phyloP scores from a whole-genome alignment of 2,329 filamentous ascomycete species.

The Claviceps sorghi region DNA sequence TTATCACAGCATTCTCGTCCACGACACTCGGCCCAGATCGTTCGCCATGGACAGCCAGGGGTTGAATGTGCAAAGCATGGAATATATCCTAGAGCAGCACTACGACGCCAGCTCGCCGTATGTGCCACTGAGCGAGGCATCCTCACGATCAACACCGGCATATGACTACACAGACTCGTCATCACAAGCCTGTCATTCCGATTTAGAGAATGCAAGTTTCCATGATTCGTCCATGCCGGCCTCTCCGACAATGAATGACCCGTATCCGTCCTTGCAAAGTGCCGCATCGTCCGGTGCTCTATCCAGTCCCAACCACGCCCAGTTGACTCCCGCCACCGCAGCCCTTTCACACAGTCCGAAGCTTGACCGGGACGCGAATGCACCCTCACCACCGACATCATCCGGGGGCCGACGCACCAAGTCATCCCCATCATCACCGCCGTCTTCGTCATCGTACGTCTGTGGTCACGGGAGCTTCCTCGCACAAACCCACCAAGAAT shows the following conservation, averaged over 20 bases:
- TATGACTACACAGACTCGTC: slow-evolving; percentile 1
- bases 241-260: background rate
- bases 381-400: slow-evolving; percentile 6
- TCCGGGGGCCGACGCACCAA: slow-evolving; percentile 5
- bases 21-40: background rate
- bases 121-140: slow-evolving; percentile 1
- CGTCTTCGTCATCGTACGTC: background rate
- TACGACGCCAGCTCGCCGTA: slow-evolving; percentile 1
- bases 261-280: background rate
- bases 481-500: too few species aligned
- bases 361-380: slow-evolving; percentile 7
- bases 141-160: background rate
- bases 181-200: slow-evolving; percentile 1
- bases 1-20: background rate
- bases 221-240: slow-evolving; percentile 1
- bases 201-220: background rate
- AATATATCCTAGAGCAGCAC: background rate
- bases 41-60: background rate
- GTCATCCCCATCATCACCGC: slow-evolving; percentile 1
- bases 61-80: background rate
- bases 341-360: slow-evolving; percentile 9
- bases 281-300: slow-evolving; percentile 1
- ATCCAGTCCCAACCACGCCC: slow-evolving; percentile 1
- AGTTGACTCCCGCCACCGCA: slow-evolving; percentile 4
- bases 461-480: background rate